phyloP scores from a whole-genome alignment of 1,139 yeast genomes.

The Scheffersomyces lignicola region DNA sequence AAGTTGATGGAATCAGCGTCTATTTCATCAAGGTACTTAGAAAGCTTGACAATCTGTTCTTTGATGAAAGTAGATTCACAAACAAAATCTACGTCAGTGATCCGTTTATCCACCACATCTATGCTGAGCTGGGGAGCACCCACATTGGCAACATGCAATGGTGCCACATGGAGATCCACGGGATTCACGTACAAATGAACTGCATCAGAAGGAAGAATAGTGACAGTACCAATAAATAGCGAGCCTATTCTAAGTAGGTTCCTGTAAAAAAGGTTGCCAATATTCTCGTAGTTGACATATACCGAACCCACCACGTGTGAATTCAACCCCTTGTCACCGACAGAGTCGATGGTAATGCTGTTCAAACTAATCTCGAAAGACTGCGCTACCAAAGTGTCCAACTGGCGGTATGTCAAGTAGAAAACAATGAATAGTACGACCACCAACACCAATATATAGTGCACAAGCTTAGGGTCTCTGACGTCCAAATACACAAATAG shows the following conservation, averaged over 20 bases:
- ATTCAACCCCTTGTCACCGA: constrained; percentile 25
- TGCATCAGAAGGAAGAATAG: constrained; percentile 22
- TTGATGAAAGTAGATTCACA: constrained; percentile 22
- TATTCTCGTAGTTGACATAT: constrained; percentile 24
- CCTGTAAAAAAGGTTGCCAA: constrained; percentile 21
- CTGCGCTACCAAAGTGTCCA: constrained; percentile 15
- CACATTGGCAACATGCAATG: constrained; percentile 24
- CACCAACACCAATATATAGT: constrained; percentile 9
- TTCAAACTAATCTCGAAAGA: constrained; percentile 21
- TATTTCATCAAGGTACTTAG: constrained; percentile 16
- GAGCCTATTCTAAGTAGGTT: constrained; percentile 21
- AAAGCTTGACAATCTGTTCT: constrained; percentile 20
- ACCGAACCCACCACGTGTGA: constrained; percentile 25
- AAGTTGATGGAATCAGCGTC: constrained; percentile 15
- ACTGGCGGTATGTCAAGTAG: constrained; percentile 13
- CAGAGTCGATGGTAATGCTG: constrained; percentile 17
- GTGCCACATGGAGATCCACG: constrained; percentile 14
- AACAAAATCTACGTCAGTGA: constrained; percentile 27
- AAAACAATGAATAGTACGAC: constrained; percentile 9
- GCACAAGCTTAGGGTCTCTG: constrained; percentile 10
- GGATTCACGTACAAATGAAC: constrained; percentile 23
- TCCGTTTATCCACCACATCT: constrained; percentile 19
- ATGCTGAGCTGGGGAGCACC: constrained; percentile 24
- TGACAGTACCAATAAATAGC: constrained; percentile 22
- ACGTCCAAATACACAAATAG: constrained; percentile 5